Evolutionary conservation across 1,139 yeast species (phyloP).

Genomic region (Blastobotrys ciferrii): DNA sequence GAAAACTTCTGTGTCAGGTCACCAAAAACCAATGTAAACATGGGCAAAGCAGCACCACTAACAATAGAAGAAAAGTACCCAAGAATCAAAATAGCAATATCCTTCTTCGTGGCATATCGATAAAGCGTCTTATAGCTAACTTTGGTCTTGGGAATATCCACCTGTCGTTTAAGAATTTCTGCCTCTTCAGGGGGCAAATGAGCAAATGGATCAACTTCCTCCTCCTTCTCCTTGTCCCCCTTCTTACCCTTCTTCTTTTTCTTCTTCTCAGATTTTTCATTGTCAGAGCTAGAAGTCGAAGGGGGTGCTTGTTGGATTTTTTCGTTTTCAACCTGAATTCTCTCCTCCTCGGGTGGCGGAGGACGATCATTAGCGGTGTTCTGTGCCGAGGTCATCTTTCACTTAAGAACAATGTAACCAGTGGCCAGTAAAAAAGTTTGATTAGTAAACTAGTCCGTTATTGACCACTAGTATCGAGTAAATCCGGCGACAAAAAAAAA

Average conservation of each 20-base stretch:
- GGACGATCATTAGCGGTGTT: not conserved
- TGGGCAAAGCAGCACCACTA: constrained; percentile 42
- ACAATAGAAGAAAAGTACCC: constrained; percentile 36
- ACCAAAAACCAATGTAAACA: constrained; percentile 43
- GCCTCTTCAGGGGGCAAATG: constrained; percentile 36
- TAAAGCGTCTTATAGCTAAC: constrained; percentile 36
- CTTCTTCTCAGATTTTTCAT: not conserved
- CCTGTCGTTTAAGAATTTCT: constrained; percentile 35
- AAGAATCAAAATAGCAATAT: constrained; percentile 28
- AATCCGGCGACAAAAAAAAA: too few relatives aligned
- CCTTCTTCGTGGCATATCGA: constrained; percentile 37
- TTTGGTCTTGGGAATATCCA: constrained; percentile 26
- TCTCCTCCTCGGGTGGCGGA: not conserved
- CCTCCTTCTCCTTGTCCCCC: constrained; percentile 4
- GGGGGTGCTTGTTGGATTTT: constrained; percentile 18
- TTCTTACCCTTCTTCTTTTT: not conserved
- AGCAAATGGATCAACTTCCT: constrained; percentile 26
- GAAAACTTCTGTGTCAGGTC: constrained; percentile 40
- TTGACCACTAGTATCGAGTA: not conserved
- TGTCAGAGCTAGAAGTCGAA: not conserved
- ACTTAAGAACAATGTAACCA: not conserved
- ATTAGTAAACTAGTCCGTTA: not conserved
- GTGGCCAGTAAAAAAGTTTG: not conserved
- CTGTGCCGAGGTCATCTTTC: not conserved
- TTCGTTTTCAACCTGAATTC: not conserved